phyloP scores from a whole-genome alignment of 257 asterid species.

The Ophiorrhiza pumila region DNA sequence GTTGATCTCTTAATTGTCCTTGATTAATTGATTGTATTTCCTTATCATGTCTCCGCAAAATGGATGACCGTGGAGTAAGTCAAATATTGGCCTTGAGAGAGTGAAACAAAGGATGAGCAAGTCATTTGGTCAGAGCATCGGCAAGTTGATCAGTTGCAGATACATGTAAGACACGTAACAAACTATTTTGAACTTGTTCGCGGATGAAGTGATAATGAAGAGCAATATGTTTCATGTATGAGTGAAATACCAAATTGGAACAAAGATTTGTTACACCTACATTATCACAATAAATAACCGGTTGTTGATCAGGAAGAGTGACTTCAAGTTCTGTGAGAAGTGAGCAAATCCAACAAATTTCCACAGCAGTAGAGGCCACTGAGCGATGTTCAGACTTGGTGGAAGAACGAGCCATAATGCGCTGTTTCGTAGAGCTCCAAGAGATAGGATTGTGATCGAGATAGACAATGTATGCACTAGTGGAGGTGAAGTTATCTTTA shows the following conservation, averaged over 20 bases:
- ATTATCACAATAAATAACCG: slow-evolving; percentile 1
- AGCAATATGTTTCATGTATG: no score
- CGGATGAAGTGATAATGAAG: no score
- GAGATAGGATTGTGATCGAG: neutral
- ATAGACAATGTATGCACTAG: neutral
- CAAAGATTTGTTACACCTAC: neutral
- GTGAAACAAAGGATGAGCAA: neutral
- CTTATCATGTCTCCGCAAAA: no score
- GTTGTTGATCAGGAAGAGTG: neutral
- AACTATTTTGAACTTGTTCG: no score
- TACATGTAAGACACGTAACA: neutral
- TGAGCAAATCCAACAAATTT: neutral
- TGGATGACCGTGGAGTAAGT: neutral
- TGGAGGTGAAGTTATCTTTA: no score
- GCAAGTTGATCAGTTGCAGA: neutral
- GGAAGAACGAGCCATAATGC: neutral
- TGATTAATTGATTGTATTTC: no score
- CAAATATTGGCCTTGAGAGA: no score
- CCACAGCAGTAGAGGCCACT: neutral
- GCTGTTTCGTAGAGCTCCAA: neutral
- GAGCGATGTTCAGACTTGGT: no score
- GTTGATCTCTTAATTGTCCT: no score
- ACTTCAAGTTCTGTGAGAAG: neutral
- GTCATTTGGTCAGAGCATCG: neutral
- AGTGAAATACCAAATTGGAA: neutral